phyloP scores from a whole-genome alignment of 805 yeast species.

The Zygotorulaspora florentina region DNA sequence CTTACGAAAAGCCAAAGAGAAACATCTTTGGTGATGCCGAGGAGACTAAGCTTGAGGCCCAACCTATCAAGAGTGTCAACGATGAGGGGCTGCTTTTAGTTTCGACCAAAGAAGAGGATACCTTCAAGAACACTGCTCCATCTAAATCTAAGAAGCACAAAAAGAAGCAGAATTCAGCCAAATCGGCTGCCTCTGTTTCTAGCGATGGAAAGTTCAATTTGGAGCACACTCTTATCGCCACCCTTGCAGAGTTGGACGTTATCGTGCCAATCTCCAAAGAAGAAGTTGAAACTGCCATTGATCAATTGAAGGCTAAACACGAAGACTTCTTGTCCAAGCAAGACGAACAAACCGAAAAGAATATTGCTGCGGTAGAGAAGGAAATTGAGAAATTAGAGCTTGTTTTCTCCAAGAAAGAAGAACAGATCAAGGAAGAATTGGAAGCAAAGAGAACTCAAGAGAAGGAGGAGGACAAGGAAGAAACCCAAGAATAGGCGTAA shows the following conservation, averaged over 20 bases:
- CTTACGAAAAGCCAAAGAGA: slow-evolving; percentile 56
- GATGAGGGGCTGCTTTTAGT: slow-evolving; percentile 53
- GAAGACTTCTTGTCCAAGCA: slow-evolving; percentile 64
- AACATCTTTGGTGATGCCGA: slow-evolving; percentile 31
- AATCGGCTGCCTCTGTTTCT: slow-evolving; percentile 14
- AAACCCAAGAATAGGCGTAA: slow-evolving; percentile 1
- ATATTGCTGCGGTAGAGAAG: slow-evolving; percentile 71
- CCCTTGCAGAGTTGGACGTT: slow-evolving; percentile 70
- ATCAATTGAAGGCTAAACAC: slow-evolving; percentile 67
- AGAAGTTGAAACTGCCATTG: slow-evolving; percentile 62
- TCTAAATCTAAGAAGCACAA: slow-evolving; percentile 48
- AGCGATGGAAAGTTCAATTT: slow-evolving; percentile 53
- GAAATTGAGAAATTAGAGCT: slow-evolving; percentile 67
- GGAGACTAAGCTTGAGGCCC: slow-evolving; percentile 28
- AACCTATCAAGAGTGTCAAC: slow-evolving; percentile 59
- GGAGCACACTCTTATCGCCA: slow-evolving; percentile 74
- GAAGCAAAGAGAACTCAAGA: slow-evolving; percentile 33
- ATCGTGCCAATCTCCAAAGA: slow-evolving; percentile 74
- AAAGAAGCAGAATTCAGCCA: slow-evolving; percentile 35
- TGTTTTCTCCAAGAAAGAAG: slow-evolving; percentile 46
- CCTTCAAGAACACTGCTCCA: slow-evolving; percentile 45
- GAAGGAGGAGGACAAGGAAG: slow-evolving; percentile 25
- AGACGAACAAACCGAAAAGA: slow-evolving; percentile 73
- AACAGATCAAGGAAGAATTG: slow-evolving; percentile 30
- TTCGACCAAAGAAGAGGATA: slow-evolving; percentile 50